phyloP scores from a whole-genome alignment of 1,284 basidiomycete genomes.

The Taiwanofungus camphoratus region DNA sequence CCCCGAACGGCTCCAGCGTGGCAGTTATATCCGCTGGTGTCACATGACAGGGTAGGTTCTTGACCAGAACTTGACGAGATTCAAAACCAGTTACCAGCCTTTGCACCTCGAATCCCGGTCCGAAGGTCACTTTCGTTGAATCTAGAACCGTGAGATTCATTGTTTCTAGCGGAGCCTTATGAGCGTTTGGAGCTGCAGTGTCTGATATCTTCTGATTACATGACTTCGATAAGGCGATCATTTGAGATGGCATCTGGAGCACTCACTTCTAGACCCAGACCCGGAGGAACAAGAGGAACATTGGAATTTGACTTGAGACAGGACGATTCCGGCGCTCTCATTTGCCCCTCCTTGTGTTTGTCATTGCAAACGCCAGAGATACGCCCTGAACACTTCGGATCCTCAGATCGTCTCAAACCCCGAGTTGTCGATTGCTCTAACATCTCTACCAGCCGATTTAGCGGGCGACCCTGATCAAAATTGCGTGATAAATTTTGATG shows the following conservation, averaged over 20 bases:
- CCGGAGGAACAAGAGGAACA: slow-evolving; percentile 23
- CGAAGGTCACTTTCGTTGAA: slow-evolving; percentile 30
- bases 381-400: background rate
- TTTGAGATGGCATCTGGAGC: slow-evolving; percentile 3
- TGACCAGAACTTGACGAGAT: slow-evolving; percentile 35
- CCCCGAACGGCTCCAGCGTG: slow-evolving; percentile 34
- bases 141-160: slow-evolving; percentile 22
- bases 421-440: background rate
- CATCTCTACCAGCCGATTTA: background rate
- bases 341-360: background rate
- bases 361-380: background rate
- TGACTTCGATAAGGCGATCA: background rate
- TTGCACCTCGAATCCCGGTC: slow-evolving; percentile 33
- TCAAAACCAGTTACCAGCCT: slow-evolving; percentile 38
- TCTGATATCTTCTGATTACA: background rate
- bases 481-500: background rate
- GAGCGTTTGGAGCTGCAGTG: background rate
- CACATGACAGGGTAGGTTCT: slow-evolving; percentile 22
- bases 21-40: slow-evolving; percentile 14
- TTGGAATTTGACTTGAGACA: background rate
- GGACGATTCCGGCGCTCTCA: background rate
- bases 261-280: slow-evolving; percentile 22
- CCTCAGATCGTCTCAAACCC: background rate
- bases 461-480: background rate
- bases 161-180: slow-evolving; percentile 6